Conservation (phyloP, 768 basidiomycete genomes). For the Serendipita sp. region DNA sequence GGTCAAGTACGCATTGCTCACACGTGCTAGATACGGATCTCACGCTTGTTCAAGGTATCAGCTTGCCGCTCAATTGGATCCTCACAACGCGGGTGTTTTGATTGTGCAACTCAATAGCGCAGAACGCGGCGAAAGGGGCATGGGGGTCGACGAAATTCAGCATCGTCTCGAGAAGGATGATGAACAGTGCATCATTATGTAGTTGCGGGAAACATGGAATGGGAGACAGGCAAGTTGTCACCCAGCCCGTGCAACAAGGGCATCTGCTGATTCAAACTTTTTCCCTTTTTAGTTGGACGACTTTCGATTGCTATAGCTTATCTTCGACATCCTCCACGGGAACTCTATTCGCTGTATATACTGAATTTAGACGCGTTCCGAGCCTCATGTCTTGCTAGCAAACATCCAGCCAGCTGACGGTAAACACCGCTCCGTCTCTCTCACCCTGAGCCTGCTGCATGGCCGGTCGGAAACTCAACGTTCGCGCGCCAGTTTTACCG, state of each 20-base stretch:
- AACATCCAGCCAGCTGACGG: neutral
- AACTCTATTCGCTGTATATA: neutral
- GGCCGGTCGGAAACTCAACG: too few species aligned
- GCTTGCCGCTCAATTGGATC: constrained; percentile 60
- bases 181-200: constrained; percentile 58
- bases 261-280: neutral
- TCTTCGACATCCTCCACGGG: neutral
- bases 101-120: constrained; percentile 50
- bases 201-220: constrained; percentile 12
- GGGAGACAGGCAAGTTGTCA: neutral
- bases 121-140: constrained; percentile 24
- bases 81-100: constrained; percentile 69
- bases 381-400: neutral
- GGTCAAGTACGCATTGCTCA: constrained; percentile 39
- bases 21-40: neutral
- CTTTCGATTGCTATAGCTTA: neutral
- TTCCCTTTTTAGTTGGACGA: neutral
- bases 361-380: neutral
- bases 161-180: constrained; percentile 35
- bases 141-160: constrained; percentile 43
- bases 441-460: too few species aligned
- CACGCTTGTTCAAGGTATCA: constrained; percentile 37
- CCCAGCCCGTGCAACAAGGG: neutral
- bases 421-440: too few species aligned
- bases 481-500: too few species aligned